These are phyloP conservation scores for Penicillium sp. DNA, from an alignment of 2,329 filamentous ascomycete species.

Conservation along the genomic window DNA sequence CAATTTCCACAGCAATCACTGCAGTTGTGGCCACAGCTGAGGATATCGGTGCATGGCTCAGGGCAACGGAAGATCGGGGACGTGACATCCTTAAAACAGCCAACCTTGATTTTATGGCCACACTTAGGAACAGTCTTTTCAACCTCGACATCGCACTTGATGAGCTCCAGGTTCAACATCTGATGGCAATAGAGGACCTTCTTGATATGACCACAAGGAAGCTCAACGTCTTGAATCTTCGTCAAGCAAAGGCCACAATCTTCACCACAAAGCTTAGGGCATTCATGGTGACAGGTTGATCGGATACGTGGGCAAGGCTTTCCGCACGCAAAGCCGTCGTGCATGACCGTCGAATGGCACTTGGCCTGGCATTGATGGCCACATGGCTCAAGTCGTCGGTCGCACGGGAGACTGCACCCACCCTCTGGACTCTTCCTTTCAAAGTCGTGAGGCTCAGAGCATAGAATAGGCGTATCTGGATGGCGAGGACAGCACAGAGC, in stretches of 20 bases:
- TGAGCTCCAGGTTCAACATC: not conserved
- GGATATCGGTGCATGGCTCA: not conserved
- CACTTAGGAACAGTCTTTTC: constrained; percentile 8
- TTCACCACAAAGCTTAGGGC: constrained; percentile 12
- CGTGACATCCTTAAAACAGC: constrained; percentile 6
- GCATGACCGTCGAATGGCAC: constrained; percentile 11
- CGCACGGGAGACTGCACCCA: constrained; percentile 10
- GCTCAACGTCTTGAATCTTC: constrained; percentile 3
- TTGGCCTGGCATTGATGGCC: constrained; percentile 14
- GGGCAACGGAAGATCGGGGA: constrained; percentile 3
- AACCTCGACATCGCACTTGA: constrained; percentile 5
- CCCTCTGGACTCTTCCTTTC: constrained; percentile 11
- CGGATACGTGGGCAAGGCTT: constrained; percentile 14
- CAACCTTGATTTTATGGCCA: constrained; percentile 3
- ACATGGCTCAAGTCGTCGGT: constrained; percentile 13
- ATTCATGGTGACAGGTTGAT: constrained; percentile 7
- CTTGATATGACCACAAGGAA: constrained; percentile 14
- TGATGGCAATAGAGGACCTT: constrained; percentile 2
- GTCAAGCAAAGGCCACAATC: constrained; percentile 8
- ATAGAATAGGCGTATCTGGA: constrained; percentile 1
- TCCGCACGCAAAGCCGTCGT: constrained; percentile 6
- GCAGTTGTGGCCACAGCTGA: constrained; percentile 9
- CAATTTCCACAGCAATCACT: not conserved
- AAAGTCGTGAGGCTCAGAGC: constrained; percentile 10
- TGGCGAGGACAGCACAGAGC: constrained; percentile 12